Evolutionary conservation across 306 rosid species (phyloP), one percentile per base, ranked within the genome.

Genomic region (Adenanthera pavonina): DNA sequence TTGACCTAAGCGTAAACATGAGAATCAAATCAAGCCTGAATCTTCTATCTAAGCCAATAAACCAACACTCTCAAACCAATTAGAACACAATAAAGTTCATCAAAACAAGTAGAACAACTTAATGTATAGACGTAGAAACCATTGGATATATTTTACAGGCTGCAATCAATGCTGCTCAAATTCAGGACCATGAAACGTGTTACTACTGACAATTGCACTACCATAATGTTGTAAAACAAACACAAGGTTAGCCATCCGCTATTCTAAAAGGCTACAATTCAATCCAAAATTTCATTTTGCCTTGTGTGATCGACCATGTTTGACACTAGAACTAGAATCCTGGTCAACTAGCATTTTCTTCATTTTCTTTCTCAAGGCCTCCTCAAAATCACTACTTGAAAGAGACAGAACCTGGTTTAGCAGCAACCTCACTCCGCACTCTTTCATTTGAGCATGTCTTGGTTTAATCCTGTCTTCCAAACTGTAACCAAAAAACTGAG

Each of bases 401-500:
- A 88, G 85, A 3, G 99, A 90, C 44, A 95, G 86, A 80, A 90
- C 86, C 85, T 95, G 97, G 88, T 91, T 93, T 80, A 95, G 85
- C 79, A 90, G 89, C 75, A 93, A 65, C 81, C 49, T 84, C 76
- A 86, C 97, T 36, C 95, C 89, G 36, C 85, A 83, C 57, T 81
- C 78, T 84, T 84, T 86, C 92, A 95, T 62, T 1, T 68, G 80
- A 30, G 93, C 93, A 80, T 89, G 90, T 79, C 99, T 93, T 10
- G 97, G 99, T 85, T 93, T 93, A 69, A 91, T 92, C 88, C 99
- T 88, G 65, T 77, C 89, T 65, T 87, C 90, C 87, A 95, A 88
- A 83, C 89, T 92, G 84, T 93, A 95, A 64, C 99, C 97, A 56
- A 93, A 95, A 85, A 77, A 95, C 52, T 91, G 97, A 59, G 99